phyloP scores from a whole-genome alignment of 768 basidiomycete species.

The Coprinopsis sp. region DNA sequence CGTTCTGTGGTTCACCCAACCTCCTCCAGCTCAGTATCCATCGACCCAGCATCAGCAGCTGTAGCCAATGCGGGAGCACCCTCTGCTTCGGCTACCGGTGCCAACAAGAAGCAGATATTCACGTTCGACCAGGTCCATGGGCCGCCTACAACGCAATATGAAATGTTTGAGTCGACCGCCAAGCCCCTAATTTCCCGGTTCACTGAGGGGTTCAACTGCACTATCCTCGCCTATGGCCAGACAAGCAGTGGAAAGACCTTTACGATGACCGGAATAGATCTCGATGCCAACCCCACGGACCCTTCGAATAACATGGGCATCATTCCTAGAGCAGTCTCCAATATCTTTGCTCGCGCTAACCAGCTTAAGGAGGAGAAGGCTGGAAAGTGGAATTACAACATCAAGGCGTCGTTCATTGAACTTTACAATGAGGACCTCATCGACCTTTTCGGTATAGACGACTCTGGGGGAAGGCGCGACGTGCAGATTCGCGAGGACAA shows the following conservation, averaged over 20 bases:
- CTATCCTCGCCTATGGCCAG: conserved; percentile 96
- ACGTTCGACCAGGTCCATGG: conserved; percentile 93
- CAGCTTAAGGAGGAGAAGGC: conserved; percentile 74
- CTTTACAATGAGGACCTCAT: conserved; percentile 99
- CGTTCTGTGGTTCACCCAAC: conserved; percentile 78
- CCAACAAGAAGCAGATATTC: conserved; percentile 78
- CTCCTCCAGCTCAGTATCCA: conserved; percentile 70
- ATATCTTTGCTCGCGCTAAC: conserved; percentile 76
- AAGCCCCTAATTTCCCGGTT: conserved; percentile 83
- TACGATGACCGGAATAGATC: conserved; percentile 95
- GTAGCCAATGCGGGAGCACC: conserved; percentile 48
- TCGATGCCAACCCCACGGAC: conserved; percentile 82
- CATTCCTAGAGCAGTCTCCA: conserved; percentile 88
- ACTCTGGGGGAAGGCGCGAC: conserved; percentile 63
- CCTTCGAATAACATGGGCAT: conserved; percentile 87
- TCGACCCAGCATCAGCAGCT: conserved; percentile 63
- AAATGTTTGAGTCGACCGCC: conserved; percentile 81
- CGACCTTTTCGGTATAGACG: conserved; percentile 81
- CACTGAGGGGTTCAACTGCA: conserved; percentile 94
- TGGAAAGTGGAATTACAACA: conserved; percentile 67
- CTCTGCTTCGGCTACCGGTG: conserved; percentile 39
- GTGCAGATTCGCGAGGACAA: conserved; percentile 98
- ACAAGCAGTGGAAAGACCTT: conserved; percentile 96
- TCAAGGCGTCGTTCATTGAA: conserved; percentile 94
- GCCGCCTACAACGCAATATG: conserved; percentile 79